Percentiles rank a stretch among this genome's conserved stretches.
Conservation (phyloP, 108 stramenopile genomes). For the Schizochytrium sp. region DNA sequence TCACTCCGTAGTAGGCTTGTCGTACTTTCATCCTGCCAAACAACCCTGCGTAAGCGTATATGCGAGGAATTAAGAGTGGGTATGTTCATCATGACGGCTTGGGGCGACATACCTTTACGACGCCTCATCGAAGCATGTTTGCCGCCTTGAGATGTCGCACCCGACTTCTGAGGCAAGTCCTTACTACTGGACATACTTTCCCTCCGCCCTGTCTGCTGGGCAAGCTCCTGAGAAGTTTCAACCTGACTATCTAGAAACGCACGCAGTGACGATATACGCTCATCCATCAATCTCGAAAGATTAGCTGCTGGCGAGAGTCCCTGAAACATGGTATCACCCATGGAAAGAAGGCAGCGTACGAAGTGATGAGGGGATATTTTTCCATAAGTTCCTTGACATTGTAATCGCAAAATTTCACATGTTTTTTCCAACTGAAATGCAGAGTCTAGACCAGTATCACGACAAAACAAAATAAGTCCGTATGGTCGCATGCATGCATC, state of each 20-base stretch:
- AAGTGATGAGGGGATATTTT: neutral
- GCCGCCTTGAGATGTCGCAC: neutral
- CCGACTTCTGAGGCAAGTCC: neutral
- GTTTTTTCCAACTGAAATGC: neutral
- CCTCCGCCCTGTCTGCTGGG: no score
- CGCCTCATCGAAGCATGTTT: slow-evolving; percentile 1
- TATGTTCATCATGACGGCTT: neutral
- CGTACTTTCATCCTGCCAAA: neutral
- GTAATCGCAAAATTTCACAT: neutral
- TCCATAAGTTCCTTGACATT: neutral
- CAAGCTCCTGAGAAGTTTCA: neutral
- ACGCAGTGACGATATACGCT: neutral
- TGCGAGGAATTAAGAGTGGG: neutral
- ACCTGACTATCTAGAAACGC: neutral
- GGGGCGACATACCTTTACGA: neutral
- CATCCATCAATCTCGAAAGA: neutral
- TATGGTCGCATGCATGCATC: neutral
- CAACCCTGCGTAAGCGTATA: neutral
- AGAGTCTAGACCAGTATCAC: neutral
- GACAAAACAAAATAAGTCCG: neutral
- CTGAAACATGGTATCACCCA: neutral
- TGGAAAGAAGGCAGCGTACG: neutral
- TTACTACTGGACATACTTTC: neutral
- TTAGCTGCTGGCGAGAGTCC: slow-evolving; percentile 30
- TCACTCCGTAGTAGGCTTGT: neutral